Percentiles rank a stretch among this genome's conserved stretches.
Evolutionary conservation across 2,329 filamentous ascomycete genomes (phyloP).

Genomic region (Aspergillus sp.): DNA sequence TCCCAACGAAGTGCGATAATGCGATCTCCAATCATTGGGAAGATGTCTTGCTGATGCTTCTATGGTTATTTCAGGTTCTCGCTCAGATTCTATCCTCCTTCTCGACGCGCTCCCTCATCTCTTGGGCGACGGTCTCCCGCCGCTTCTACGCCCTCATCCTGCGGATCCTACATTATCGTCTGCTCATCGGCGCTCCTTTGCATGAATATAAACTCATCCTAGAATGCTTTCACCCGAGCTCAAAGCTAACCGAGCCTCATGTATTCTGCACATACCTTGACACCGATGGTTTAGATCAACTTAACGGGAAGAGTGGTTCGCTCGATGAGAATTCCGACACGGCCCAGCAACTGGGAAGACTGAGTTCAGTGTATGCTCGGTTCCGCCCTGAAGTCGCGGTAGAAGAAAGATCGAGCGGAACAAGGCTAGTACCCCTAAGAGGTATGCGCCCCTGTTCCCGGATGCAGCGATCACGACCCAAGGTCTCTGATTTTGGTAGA

Average conservation of each 20-base stretch:
- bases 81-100: slow-evolving; percentile 54
- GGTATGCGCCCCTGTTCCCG: slow-evolving; percentile 16
- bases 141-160: slow-evolving; percentile 66
- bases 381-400: slow-evolving; percentile 67
- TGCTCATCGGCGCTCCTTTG: slow-evolving; percentile 60
- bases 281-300: slow-evolving; percentile 60
- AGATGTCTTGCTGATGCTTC: neutral
- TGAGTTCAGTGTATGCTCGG: slow-evolving; percentile 66
- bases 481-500: slow-evolving; percentile 15
- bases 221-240: slow-evolving; percentile 75
- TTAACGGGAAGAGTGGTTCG: slow-evolving; percentile 43
- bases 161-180: slow-evolving; percentile 65
- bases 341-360: slow-evolving; percentile 43
- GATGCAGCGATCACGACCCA: neutral
- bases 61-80: slow-evolving; percentile 47
- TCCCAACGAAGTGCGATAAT: slow-evolving; percentile 38
- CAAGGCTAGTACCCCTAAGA: slow-evolving; percentile 12
- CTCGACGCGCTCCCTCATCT: slow-evolving; percentile 56
- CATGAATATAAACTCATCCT: slow-evolving; percentile 69
- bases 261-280: slow-evolving; percentile 69
- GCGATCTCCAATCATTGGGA: neutral
- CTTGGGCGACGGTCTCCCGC: slow-evolving; percentile 60
- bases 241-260: slow-evolving; percentile 68
- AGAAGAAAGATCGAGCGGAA: slow-evolving; percentile 31
- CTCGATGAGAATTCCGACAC: slow-evolving; percentile 36